Evolutionary conservation across 2,329 filamentous ascomycete species (phyloP).

Genomic region (Stagonosporopsis tanaceti): DNA sequence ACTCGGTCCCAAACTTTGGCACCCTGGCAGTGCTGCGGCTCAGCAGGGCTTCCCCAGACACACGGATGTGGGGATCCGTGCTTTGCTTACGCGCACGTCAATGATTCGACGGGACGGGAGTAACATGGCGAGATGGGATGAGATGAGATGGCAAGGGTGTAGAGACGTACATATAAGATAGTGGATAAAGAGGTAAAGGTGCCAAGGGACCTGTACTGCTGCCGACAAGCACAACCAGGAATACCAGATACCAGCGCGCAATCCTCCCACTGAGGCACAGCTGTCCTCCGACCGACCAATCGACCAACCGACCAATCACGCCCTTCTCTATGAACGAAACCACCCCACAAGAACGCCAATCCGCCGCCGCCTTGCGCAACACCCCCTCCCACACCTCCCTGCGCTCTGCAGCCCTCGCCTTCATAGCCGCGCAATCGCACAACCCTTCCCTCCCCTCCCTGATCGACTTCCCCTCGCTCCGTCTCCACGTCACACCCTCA

Average conservation of each 20-base stretch:
- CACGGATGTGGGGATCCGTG: constrained; percentile 12
- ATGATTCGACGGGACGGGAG: neutral
- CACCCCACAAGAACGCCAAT: neutral
- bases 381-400: neutral
- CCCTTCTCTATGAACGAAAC: neutral
- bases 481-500: neutral
- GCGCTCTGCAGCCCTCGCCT: constrained; percentile 1
- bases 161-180: too few relatives aligned
- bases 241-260: neutral
- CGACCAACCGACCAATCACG: too few relatives aligned
- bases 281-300: too few relatives aligned
- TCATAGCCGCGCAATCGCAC: neutral
- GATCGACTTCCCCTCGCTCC: neutral
- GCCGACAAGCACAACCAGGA: too few relatives aligned
- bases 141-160: neutral
- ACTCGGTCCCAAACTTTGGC: constrained; percentile 16
- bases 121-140: neutral
- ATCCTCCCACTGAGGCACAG: too few relatives aligned
- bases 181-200: too few relatives aligned
- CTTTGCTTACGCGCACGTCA: neutral
- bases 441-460: neutral
- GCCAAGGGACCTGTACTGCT: too few relatives aligned
- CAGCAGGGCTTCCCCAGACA: constrained; percentile 13
- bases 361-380: too few relatives aligned
- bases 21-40: neutral